A percentile compares a stretch with the other conserved stretches of the same genome.
These are phyloP conservation scores for Batkoa obscura DNA, from an alignment of 371 early-diverging fungal species.

Conservation along the genomic window DNA sequence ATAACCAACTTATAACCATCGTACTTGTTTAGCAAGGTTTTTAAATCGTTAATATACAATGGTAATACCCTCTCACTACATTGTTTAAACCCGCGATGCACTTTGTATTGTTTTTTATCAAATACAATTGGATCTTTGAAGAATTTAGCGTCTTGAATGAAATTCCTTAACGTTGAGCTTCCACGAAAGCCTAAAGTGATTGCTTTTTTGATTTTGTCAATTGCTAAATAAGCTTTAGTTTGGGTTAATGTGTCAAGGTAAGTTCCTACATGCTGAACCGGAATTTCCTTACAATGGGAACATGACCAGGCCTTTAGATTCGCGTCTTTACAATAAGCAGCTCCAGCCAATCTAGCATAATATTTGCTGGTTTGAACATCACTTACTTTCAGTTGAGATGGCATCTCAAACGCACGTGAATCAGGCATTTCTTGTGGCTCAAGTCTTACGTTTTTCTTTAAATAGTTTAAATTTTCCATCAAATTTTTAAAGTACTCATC, in stretches of 20 bases:
- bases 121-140: background rate
- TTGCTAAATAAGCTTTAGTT: background rate
- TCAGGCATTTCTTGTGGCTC: no score
- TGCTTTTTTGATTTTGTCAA: background rate
- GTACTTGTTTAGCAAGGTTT: background rate
- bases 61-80: background rate
- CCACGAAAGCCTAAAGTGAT: background rate
- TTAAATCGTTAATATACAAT: background rate
- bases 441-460: no score
- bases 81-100: background rate
- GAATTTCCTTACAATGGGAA: background rate
- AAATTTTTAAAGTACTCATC: no score
- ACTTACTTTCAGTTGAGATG: background rate
- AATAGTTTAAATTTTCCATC: no score
- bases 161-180: background rate
- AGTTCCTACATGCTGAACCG: background rate
- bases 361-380: background rate
- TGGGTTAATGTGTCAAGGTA: background rate
- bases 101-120: background rate
- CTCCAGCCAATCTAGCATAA: background rate
- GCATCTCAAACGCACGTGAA: no score
- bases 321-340: background rate
- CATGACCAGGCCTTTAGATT: background rate
- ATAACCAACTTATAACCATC: background rate
- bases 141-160: background rate